Conservation (phyloP, 192 early-diverging fungal genomes). For the Podila horticola region DNA sequence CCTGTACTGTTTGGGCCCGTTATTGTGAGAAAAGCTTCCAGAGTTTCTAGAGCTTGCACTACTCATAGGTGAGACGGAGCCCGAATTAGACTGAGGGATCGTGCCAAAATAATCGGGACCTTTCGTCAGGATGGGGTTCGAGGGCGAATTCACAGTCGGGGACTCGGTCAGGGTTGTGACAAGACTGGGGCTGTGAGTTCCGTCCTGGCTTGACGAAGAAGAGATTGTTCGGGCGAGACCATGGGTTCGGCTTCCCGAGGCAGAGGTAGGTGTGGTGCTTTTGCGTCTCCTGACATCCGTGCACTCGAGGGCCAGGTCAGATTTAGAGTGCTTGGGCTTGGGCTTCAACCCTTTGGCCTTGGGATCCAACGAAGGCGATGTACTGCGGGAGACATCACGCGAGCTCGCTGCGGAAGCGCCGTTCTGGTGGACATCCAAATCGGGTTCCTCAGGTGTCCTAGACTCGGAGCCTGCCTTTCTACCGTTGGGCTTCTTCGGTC, state of each 20-base stretch:
- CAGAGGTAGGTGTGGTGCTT: conserved; percentile 29
- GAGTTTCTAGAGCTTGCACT: conserved; percentile 28
- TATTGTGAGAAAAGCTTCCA: conserved; percentile 12
- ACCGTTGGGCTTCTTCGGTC: conserved; percentile 7
- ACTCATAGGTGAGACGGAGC: conserved; percentile 43
- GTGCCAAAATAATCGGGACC: conserved; percentile 36
- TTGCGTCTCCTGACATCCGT: conserved; percentile 34
- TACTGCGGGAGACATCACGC: conserved; percentile 37
- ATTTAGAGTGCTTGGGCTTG: conserved; percentile 31
- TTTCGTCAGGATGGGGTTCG: conserved; percentile 10
- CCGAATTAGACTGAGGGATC: conserved; percentile 18
- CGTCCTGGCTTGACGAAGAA: conserved; percentile 47
- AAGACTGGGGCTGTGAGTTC: conserved; percentile 28
- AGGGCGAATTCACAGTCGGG: conserved; percentile 30
- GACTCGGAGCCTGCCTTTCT: conserved; percentile 18
- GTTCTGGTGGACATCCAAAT: conserved; percentile 7
- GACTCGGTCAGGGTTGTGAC: conserved; percentile 27
- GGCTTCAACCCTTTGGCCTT: conserved; percentile 18
- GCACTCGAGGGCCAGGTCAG: conserved; percentile 35
- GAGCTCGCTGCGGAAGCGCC: conserved; percentile 27
- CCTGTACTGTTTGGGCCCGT: conserved; percentile 16
- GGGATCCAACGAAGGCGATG: conserved; percentile 23
- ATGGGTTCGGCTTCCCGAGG: conserved; percentile 3
- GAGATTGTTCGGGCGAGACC: conserved; percentile 33
- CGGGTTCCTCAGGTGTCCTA: conserved; percentile 20